These are phyloP conservation scores for Fusarium sp. DNA, from an alignment of 2,329 filamentous ascomycete genomes.

Conservation along the genomic window DNA sequence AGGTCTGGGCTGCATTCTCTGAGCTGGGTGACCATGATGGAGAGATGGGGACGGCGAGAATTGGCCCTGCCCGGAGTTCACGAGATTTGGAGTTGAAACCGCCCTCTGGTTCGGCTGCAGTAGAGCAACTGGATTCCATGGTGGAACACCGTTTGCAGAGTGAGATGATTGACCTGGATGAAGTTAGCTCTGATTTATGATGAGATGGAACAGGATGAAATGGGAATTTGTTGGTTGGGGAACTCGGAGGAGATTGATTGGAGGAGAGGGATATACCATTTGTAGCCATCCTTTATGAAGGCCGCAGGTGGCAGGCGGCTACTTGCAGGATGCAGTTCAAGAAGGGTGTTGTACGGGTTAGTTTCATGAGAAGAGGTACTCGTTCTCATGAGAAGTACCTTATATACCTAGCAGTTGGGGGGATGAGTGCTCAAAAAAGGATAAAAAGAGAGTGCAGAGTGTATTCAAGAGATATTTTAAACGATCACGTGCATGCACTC, in stretches of 20 bases:
- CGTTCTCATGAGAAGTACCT: conserved; percentile 36
- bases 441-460: conserved; percentile 16
- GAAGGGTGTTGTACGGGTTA: conserved; percentile 30
- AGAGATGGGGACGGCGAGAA: conserved; percentile 30
- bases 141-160: conserved; percentile 39
- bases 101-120: conserved; percentile 50
- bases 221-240: not conserved
- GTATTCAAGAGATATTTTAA: not conserved
- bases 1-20: conserved; percentile 34
- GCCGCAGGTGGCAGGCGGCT: conserved; percentile 32
- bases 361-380: conserved; percentile 23
- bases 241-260: not conserved
- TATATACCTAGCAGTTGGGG: not conserved
- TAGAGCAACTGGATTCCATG: conserved; percentile 54
- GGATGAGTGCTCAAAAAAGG: not conserved
- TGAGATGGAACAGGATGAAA: conserved; percentile 6
- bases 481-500: conserved; percentile 4
- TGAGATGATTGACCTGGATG: conserved; percentile 42
- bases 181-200: conserved; percentile 16
- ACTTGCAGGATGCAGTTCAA: conserved; percentile 35
- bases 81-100: conserved; percentile 41
- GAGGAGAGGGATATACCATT: conserved; percentile 38
- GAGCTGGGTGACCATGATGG: conserved; percentile 29
- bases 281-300: conserved; percentile 42
- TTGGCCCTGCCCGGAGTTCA: conserved; percentile 38